A percentile compares a stretch with the other conserved stretches of the same genome.
Evolutionary conservation across 208 protist species (phyloP).

Genomic region (Wallacemonas collosoma): DNA sequence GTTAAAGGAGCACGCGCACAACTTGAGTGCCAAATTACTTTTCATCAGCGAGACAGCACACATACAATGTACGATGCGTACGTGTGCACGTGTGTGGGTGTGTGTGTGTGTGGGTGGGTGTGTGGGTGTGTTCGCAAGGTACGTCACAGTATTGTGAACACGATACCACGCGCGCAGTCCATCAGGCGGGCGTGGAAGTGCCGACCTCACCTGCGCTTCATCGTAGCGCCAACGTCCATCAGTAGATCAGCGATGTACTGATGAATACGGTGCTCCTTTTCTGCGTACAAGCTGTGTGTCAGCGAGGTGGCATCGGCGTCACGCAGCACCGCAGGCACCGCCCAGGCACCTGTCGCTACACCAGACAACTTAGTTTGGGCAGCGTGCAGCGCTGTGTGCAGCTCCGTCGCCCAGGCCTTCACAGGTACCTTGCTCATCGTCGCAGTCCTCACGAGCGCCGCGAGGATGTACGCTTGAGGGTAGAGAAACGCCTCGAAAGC

Average conservation of each 20-base stretch:
- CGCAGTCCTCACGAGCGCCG: conserved; percentile 54
- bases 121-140: background rate
- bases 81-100: background rate
- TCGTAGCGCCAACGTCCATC: conserved; percentile 21
- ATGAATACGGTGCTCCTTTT: conserved; percentile 16
- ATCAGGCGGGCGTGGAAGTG: too few species aligned
- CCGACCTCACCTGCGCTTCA: conserved; percentile 19
- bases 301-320: background rate
- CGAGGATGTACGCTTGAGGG: conserved; percentile 60
- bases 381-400: conserved; percentile 35
- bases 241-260: conserved; percentile 22
- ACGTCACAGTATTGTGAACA: too few species aligned
- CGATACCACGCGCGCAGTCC: too few species aligned
- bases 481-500: conserved; percentile 64
- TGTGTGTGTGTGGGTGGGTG: background rate
- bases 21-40: too few species aligned
- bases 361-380: conserved; percentile 26
- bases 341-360: conserved; percentile 25
- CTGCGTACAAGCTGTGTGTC: background rate
- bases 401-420: conserved; percentile 43
- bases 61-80: too few species aligned
- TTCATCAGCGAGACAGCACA: too few species aligned
- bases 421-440: conserved; percentile 46
- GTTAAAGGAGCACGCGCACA: too few species aligned
- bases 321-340: conserved; percentile 16